A percentile compares a stretch with the other conserved stretches of the same genome.
Conservation (phyloP, 345 rosid species). For the Erucastrum elatum region DNA sequence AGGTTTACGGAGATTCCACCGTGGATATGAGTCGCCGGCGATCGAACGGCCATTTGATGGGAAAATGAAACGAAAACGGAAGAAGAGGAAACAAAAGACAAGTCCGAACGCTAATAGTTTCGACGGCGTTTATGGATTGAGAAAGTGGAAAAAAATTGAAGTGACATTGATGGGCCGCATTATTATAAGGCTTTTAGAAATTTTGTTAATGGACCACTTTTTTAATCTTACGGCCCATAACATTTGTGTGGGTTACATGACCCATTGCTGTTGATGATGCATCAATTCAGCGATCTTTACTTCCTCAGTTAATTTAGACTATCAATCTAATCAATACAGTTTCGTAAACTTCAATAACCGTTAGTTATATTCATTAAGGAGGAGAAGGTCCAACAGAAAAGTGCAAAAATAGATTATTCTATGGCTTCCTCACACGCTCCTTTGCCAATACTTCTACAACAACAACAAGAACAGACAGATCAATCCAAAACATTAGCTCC, state of each 20-base stretch:
- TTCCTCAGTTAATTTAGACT: not conserved
- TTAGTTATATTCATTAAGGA: not conserved
- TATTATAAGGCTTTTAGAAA: not conserved
- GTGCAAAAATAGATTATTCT: not conserved
- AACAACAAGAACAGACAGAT: not conserved
- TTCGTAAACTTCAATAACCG: not conserved
- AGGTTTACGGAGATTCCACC: slow-evolving; percentile 36
- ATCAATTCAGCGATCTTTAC: not conserved
- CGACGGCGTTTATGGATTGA: slow-evolving; percentile 30
- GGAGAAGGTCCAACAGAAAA: not conserved
- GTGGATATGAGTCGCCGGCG: slow-evolving; percentile 30
- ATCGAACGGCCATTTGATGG: slow-evolving; percentile 50
- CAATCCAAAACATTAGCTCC: not conserved
- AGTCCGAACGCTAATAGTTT: not conserved
- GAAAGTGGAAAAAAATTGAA: not conserved
- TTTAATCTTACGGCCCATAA: slow-evolving; percentile 8
- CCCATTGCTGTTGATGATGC: not conserved
- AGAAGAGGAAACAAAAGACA: not conserved
- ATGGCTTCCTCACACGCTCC: not conserved
- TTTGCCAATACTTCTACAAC: not conserved
- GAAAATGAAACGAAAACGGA: slow-evolving; percentile 14
- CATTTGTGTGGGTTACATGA: too few species aligned
- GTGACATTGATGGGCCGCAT: slow-evolving; percentile 14
- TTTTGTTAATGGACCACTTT: not conserved
- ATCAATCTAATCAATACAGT: not conserved